Evolutionary conservation across 139 green algal species (phyloP).

Genomic region (Desmodesmus armatus): DNA sequence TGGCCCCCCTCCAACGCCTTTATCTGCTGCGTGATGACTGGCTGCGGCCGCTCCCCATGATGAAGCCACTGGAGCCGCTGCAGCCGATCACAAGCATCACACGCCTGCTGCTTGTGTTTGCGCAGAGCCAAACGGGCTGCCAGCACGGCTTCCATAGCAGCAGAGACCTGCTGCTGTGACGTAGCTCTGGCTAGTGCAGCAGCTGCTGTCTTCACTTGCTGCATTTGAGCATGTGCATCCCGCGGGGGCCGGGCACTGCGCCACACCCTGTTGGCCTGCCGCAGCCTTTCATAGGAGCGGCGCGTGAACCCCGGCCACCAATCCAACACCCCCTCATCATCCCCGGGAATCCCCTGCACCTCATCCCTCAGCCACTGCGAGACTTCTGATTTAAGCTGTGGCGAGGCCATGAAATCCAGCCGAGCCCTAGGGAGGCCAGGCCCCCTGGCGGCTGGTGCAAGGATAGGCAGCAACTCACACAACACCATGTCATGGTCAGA

Average conservation of each 20-base stretch:
- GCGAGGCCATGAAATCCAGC: not conserved
- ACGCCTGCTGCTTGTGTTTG: not conserved
- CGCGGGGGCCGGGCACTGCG: not conserved
- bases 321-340: not conserved
- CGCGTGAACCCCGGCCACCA: not conserved
- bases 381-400: not conserved
- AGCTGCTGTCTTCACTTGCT: not conserved
- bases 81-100: not conserved
- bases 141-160: not conserved
- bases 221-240: not conserved
- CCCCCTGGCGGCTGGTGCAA: not conserved
- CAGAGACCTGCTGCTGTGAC: not conserved
- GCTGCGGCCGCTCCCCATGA: not conserved
- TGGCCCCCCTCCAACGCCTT: not conserved
- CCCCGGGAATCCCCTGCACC: not conserved
- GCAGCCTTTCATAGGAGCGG: not conserved
- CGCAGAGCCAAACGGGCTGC: not conserved
- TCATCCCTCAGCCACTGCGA: not conserved
- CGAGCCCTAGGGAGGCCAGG: not conserved
- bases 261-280: not conserved
- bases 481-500: not conserved
- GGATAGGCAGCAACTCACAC: not conserved
- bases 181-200: not conserved
- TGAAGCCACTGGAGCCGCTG: not conserved
- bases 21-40: not conserved